These are phyloP conservation scores for Trichosporon coremiiforme DNA, from an alignment of 1,284 basidiomycete genomes.

Conservation along the genomic window DNA sequence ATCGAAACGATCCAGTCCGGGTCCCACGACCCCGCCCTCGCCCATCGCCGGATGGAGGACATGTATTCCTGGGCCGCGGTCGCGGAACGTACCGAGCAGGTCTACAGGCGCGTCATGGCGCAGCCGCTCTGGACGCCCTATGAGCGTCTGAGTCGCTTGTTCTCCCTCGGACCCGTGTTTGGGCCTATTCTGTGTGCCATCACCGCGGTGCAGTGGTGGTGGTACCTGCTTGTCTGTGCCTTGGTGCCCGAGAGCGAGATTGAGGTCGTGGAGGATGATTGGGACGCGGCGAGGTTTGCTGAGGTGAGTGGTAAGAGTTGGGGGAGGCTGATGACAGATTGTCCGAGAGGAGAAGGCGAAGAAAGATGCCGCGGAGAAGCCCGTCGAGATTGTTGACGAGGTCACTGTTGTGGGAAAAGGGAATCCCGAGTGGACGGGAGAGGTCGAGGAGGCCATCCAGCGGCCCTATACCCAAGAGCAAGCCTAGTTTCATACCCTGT, in stretches of 20 bases:
- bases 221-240: conserved; percentile 52
- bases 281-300: conserved; percentile 34
- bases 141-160: conserved; percentile 69
- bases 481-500: background rate
- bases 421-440: background rate
- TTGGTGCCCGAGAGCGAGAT: conserved; percentile 48
- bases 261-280: conserved; percentile 44
- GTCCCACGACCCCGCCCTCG: conserved; percentile 72
- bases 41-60: conserved; percentile 72
- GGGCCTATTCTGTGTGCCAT: conserved; percentile 59
- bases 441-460: background rate
- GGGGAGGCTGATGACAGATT: conserved; percentile 7
- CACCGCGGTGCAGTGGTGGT: conserved; percentile 57
- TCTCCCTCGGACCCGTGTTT: conserved; percentile 55
- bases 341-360: conserved; percentile 12
- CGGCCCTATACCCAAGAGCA: too few relatives aligned
- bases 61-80: conserved; percentile 92
- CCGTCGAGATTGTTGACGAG: background rate
- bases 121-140: conserved; percentile 66
- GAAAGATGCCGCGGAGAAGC: background rate
- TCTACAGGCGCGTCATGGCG: conserved; percentile 72
- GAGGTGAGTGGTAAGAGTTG: conserved; percentile 24
- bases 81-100: conserved; percentile 74
- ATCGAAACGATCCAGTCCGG: conserved; percentile 70
- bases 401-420: background rate